Base-by-base conservation (phyloP, 139 green algal species). In the Tetradesmus obliquus region DNA sequence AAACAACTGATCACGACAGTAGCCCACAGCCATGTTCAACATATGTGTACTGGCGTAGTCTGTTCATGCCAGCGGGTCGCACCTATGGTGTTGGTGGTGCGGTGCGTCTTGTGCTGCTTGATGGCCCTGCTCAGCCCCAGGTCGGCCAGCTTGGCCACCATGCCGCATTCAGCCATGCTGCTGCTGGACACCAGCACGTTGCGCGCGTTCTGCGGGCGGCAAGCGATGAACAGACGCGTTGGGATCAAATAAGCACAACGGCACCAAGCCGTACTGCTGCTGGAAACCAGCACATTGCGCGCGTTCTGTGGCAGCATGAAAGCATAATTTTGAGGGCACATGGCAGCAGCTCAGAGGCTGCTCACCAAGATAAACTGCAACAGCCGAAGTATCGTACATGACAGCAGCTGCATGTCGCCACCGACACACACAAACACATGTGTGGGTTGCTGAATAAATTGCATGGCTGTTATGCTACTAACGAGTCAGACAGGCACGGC, bases 71-170 rank as follows among this genome's bases (percentile, higher is more conserved):
- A 7, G 57, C 8, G 57, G 6, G 57, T 66, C 57, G 87, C 86
- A 6, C 87, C 87, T 53, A 86, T 19, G 10, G 87, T 91, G 54
- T 91, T 85, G 17, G 87, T 91, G 5, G 87, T 91, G 19, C 87
- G 62, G 55, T 91, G 87, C 17, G 87, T 91, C 22, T 85, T 72
- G 9, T 91, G 72, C 87, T 85, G 87, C 74, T 91, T 91, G 72
- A 91, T 84, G 55, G 8, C 15, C 9, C 87, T 32, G n/a, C 55
- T 76, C 8, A 91, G 74, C 5, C 87, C 74, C 12, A 84, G 55
- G 87, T 84, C 74, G 57, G 87, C 74, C 20, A 91, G 45, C 87
- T 91, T 91, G 74, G 72, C 87, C 72, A 69, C 58, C 45, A 91
- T 15, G 57, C 87, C 87, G 24, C 12, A 58, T 1, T 22, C 20